phyloP scores from a whole-genome alignment of 305 asterid genomes.

The Caryopteris hybrid region DNA sequence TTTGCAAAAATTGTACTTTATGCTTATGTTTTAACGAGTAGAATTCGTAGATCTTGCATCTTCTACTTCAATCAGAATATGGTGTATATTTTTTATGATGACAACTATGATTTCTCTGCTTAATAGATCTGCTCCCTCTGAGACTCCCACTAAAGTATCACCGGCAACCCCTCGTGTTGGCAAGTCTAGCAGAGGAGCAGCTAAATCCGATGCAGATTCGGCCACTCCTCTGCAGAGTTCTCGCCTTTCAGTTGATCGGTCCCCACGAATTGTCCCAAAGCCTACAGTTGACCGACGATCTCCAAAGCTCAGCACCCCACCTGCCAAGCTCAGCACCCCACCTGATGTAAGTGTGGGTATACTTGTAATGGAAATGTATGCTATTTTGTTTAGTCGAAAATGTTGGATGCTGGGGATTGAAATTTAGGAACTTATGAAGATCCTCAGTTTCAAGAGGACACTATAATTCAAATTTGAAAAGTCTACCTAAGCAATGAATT shows the following conservation, averaged over 20 bases:
- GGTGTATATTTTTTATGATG: constrained; percentile 5
- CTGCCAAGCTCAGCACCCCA: constrained; percentile 66
- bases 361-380: neutral
- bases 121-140: constrained; percentile 66
- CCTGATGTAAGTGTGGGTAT: constrained; percentile 63
- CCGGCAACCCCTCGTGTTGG: constrained; percentile 56
- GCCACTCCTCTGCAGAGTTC: constrained; percentile 57
- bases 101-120: constrained; percentile 15
- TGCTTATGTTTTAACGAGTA: neutral
- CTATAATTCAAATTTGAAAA: neutral
- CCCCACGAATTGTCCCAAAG: constrained; percentile 74
- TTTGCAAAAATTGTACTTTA: neutral
- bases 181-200: constrained; percentile 49
- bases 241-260: constrained; percentile 57
- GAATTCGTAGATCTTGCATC: constrained; percentile 18
- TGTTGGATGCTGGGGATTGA: constrained; percentile 15
- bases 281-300: constrained; percentile 56
- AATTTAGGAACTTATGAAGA: neutral
- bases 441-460: neutral
- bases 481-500: neutral
- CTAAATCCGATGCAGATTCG: constrained; percentile 69
- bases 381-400: neutral
- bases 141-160: constrained; percentile 44
- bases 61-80: constrained; percentile 7
- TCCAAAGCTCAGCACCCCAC: constrained; percentile 63